These are phyloP conservation scores for Trichophyton equinum DNA, from an alignment of 2,329 filamentous ascomycete species.

Conservation along the genomic window DNA sequence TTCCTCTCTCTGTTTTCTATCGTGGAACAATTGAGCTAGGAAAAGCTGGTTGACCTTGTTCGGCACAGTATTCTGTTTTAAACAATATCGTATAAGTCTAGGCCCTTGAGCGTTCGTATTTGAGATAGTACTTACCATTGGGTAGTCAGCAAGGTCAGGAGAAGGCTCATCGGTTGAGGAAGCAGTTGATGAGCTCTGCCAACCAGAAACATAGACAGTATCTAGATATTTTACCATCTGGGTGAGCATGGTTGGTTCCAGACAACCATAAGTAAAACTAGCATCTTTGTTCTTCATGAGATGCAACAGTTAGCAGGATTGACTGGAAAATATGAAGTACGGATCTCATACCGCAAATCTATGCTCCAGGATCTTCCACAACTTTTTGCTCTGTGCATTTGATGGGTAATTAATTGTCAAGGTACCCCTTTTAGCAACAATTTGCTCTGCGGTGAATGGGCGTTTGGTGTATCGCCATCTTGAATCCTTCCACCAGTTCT, in stretches of 20 bases:
- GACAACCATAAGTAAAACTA: constrained; percentile 90
- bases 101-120: background rate
- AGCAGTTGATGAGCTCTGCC: constrained; percentile 95
- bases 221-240: constrained; percentile 99
- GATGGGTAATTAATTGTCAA: constrained; percentile 85
- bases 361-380: constrained; percentile 78
- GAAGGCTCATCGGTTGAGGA: constrained; percentile 91
- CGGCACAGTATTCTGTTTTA: constrained; percentile 72
- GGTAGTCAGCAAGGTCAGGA: constrained; percentile 95
- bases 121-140: constrained; percentile 50
- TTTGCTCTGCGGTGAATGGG: constrained; percentile 90
- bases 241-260: constrained; percentile 96
- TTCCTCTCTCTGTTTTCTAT: constrained; percentile 96
- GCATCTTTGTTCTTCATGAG: constrained; percentile 58
- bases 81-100: background rate
- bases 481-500: constrained; percentile 87
- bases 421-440: constrained; percentile 87
- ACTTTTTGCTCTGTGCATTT: constrained; percentile 81
- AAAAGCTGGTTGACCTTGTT: constrained; percentile 97
- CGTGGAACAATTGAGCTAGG: constrained; percentile 98
- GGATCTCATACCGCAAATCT: constrained; percentile 59
- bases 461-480: constrained; percentile 89
- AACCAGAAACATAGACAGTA: constrained; percentile 96
- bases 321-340: background rate
- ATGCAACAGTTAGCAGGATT: background rate